Base-by-base conservation (phyloP, 164 flowering plant species). In the Cinnamomum chago region DNA sequence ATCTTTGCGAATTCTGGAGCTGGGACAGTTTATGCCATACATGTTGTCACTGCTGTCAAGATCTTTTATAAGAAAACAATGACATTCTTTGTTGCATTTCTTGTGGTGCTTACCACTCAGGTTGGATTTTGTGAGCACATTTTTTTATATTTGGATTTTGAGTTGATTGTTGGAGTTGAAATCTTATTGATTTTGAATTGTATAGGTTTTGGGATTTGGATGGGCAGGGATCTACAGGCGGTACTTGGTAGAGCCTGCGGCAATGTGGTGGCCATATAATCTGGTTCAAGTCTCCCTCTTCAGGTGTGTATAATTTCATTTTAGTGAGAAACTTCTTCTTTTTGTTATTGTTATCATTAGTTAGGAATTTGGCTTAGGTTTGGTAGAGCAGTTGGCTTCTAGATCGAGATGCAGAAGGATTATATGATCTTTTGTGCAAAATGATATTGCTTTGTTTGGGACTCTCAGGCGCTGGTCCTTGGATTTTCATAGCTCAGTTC, bases 201-300 rank as follows among this genome's bases (percentile, higher is more conserved):
- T 83, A 84, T 82, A 94, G 98, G 91, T 94, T 65, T 67, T 94
- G 83, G 97, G 98, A 50, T 92, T 92, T 73, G 98, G 98, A 30
- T 92, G 97, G 95, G 97, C 99, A 30, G 99, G 99, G 2, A 84
- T 95, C 15, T 91, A 88, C 79, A 84, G 97, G 55, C 82, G 84
- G 71, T 92, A 89, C 70, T 71, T 95, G 75, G 97, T 95, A 58
- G 98, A 94, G 79, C 98, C 98, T 13, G 97, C 97, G 0, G 90
- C 83, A 0, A 94, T 94, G 98, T 95, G 98, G 98, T 95, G 98
- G 98, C 98, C 98, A 6, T 79, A 88, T 0, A 92, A 92, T 79
- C 87, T 94, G 2, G 97, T 92, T 65, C 97, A 95, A 76, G 98
- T 95, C 62, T 92, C 98, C 1, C 76, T 95, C 24, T 95, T 91